These are phyloP conservation scores for Kwoniella newhampshirensis DNA, from an alignment of 768 basidiomycete genomes.

Conservation along the genomic window DNA sequence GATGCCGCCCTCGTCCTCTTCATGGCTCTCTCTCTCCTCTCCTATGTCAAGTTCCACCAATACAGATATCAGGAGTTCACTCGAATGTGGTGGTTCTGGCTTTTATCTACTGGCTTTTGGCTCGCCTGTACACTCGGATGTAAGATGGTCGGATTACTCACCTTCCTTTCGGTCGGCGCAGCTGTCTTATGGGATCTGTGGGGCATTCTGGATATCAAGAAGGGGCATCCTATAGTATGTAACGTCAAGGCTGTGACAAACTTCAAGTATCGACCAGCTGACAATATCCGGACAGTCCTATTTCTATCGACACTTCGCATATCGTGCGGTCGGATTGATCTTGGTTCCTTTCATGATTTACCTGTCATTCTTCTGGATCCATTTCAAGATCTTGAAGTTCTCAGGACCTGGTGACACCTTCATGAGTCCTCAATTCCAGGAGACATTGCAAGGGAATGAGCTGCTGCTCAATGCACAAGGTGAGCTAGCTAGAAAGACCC, in stretches of 20 bases:
- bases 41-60: conserved; percentile 91
- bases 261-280: background rate
- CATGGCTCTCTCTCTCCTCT: conserved; percentile 88
- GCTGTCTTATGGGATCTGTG: conserved; percentile 93
- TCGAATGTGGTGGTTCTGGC: conserved; percentile 91
- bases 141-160: conserved; percentile 94
- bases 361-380: conserved; percentile 91
- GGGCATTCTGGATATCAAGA: conserved; percentile 83
- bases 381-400: conserved; percentile 80
- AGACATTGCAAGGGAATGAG: conserved; percentile 88
- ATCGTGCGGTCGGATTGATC: conserved; percentile 81
- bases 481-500: conserved; percentile 51
- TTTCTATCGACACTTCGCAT: conserved; percentile 83
- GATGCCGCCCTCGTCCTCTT: conserved; percentile 94
- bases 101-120: conserved; percentile 81
- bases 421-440: conserved; percentile 98
- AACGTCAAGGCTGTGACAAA: background rate
- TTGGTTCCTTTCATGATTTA: conserved; percentile 85
- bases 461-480: conserved; percentile 88
- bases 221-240: conserved; percentile 73
- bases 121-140: conserved; percentile 96
- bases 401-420: conserved; percentile 93
- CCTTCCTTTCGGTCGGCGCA: conserved; percentile 81
- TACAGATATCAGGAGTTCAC: conserved; percentile 90
- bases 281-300: conserved; percentile 67